Base-by-base conservation (phyloP, 306 rosid genomes). In the Dalbergia cultrata region DNA sequence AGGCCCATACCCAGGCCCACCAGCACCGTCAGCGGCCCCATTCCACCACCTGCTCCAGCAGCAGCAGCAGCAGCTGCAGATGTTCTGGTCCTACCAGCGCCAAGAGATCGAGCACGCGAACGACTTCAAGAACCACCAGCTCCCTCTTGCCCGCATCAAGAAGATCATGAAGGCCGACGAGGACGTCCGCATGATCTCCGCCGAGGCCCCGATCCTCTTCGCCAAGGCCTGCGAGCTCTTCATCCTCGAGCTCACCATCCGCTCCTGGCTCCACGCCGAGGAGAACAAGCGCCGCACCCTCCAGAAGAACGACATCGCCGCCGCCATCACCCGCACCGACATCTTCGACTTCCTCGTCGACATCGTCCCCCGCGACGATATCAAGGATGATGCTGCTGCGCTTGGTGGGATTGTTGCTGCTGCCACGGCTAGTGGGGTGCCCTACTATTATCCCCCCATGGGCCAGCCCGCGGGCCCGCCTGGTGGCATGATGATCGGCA, bases 91-190 rank as follows among this genome's bases (percentile, higher is more conserved):
- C 11, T 88, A 82, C 86, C 99, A 95, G 82, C 90, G 97, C 8
- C 96, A 91, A 49, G 99, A 95, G 74, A 95, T 95, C 81, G 98
- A 95, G 50, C 95, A 89, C 66, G 98, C 85, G 56, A 95, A 91
- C 80, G 99, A 95, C 77, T 95, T 95, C 84, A 95, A 95, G 89
- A 95, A 95, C 90, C 99, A 95, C 85, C 98, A 95, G 83, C 99
- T 95, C 10, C 99, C 99, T 0, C 54, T 95, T 2, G 99, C 99
- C 0, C 98, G 98, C 85, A 95, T 95, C 90, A 95, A 95, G 92
- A 95, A 95, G 94, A 95, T 95, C 87, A 95, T 95, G 99, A 95
- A 95, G 80, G 99, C 99, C 68, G 99, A 95, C 39, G 99, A 95
- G 85, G 99, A 95, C 68, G 99, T 95, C 4, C 97, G 99, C 77